A percentile compares a stretch with the other conserved stretches of the same genome.
phyloP scores from a whole-genome alignment of 345 rosid species.

The Eucalyptus marginata region DNA sequence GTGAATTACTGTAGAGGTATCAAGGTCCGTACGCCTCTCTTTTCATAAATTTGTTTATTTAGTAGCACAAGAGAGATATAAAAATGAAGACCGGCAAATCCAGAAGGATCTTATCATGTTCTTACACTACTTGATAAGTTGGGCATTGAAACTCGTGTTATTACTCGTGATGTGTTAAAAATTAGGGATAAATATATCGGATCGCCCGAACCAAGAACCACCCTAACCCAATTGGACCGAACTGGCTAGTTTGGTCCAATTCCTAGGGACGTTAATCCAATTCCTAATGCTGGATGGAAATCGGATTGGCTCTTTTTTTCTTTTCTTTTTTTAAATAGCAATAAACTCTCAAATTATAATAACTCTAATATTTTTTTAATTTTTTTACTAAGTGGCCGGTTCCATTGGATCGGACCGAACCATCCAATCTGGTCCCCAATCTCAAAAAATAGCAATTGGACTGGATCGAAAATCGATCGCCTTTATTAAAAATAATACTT shows the following conservation, averaged over 20 bases:
- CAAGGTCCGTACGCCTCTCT: fast-evolving
- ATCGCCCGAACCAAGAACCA: fast-evolving
- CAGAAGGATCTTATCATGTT: background rate
- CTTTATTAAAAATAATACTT: background rate
- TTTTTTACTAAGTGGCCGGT: fast-evolving
- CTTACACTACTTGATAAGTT: background rate
- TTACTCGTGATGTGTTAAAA: background rate
- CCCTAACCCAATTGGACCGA: fast-evolving
- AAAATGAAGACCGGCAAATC: fast-evolving
- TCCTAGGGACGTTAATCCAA: fast-evolving
- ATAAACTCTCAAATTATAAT: too few species aligned
- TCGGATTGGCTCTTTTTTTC: fast-evolving
- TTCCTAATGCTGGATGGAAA: fast-evolving
- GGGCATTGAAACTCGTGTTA: background rate
- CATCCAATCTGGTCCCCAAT: fast-evolving
- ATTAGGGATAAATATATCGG: fast-evolving
- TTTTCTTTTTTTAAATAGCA: too few species aligned
- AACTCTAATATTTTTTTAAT: too few species aligned
- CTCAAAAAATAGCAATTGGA: too few species aligned
- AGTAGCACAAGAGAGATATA: background rate
- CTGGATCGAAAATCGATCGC: fast-evolving
- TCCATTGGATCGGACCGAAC: fast-evolving
- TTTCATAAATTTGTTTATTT: background rate
- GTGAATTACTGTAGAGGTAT: fast-evolving
- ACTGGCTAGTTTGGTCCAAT: fast-evolving